Evolutionary conservation across 169 alveolate genomes (phyloP).

Genomic region (Toxoplasma gondii): DNA sequence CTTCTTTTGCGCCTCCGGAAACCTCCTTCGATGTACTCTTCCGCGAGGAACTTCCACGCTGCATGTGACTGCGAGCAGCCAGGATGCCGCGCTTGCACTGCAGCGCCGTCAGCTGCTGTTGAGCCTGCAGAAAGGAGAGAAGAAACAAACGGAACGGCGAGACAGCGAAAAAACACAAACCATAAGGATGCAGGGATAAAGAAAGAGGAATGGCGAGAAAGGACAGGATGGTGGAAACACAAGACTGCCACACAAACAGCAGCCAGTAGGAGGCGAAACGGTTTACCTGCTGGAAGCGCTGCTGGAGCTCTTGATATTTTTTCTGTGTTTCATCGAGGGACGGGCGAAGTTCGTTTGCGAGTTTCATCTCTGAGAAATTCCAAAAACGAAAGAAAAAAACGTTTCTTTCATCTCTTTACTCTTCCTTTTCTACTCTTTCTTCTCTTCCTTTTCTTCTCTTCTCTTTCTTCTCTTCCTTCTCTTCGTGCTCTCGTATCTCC

Average conservation of each 20-base stretch:
- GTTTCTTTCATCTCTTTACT: too few species aligned
- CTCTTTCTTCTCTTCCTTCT: too few species aligned
- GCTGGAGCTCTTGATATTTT: not conserved
- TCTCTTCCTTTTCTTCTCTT: too few species aligned
- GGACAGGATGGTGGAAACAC: too few species aligned
- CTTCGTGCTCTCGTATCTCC: too few species aligned
- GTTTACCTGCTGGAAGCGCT: not conserved
- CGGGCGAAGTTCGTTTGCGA: not conserved
- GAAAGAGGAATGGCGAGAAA: too few species aligned
- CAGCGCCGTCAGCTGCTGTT: not conserved
- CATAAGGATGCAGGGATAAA: too few species aligned
- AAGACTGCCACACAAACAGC: too few species aligned
- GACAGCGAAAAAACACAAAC: not conserved
- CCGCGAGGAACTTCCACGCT: not conserved
- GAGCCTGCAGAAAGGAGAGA: not conserved
- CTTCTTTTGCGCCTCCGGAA: not conserved
- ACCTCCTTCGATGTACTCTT: not conserved
- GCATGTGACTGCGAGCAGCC: not conserved
- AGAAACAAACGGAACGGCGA: not conserved
- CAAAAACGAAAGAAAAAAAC: too few species aligned
- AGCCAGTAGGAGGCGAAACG: too few species aligned
- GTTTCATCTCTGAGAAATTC: not conserved
- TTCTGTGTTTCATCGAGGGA: not conserved
- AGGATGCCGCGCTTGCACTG: constrained; percentile 6
- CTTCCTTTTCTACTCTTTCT: too few species aligned